A percentile compares a stretch with the other conserved stretches of the same genome.
These are phyloP conservation scores for Solanum bulbocastanum DNA, from an alignment of 257 asterid genomes.

Conservation along the genomic window DNA sequence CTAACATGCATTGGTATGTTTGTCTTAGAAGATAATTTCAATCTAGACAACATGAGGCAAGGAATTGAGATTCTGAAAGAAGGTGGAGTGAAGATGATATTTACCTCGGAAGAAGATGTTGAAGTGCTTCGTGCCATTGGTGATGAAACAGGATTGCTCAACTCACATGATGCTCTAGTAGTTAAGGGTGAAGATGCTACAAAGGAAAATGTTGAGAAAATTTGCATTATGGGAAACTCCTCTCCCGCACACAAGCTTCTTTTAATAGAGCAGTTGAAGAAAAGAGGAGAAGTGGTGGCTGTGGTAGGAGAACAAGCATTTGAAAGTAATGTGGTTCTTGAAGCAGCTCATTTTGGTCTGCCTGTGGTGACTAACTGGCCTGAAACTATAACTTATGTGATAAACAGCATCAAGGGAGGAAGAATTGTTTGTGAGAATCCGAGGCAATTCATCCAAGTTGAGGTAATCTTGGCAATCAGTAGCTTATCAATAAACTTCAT, in stretches of 20 bases:
- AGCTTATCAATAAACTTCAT: slow-evolving; percentile 13
- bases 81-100: slow-evolving; percentile 12
- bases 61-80: background rate
- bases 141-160: slow-evolving; percentile 1
- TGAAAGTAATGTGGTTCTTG: slow-evolving; percentile 15
- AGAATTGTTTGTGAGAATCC: slow-evolving; percentile 13
- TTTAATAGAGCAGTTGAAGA: slow-evolving; percentile 8
- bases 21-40: background rate
- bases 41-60: background rate
- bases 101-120: slow-evolving; percentile 16
- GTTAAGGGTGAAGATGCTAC: slow-evolving; percentile 9
- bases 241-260: slow-evolving; percentile 9
- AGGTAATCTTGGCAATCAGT: slow-evolving; percentile 5
- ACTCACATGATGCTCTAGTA: background rate
- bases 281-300: slow-evolving; percentile 17
- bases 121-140: slow-evolving; percentile 4
- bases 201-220: background rate
- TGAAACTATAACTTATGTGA: background rate
- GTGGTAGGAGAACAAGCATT: slow-evolving; percentile 15
- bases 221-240: slow-evolving; percentile 17
- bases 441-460: slow-evolving; percentile 16
- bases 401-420: slow-evolving; percentile 1
- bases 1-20: slow-evolving; percentile 17
- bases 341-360: slow-evolving; percentile 23
- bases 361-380: slow-evolving; percentile 23